phyloP scores from a whole-genome alignment of 2,329 filamentous ascomycete species.

The Aspergillus aculeatinus region DNA sequence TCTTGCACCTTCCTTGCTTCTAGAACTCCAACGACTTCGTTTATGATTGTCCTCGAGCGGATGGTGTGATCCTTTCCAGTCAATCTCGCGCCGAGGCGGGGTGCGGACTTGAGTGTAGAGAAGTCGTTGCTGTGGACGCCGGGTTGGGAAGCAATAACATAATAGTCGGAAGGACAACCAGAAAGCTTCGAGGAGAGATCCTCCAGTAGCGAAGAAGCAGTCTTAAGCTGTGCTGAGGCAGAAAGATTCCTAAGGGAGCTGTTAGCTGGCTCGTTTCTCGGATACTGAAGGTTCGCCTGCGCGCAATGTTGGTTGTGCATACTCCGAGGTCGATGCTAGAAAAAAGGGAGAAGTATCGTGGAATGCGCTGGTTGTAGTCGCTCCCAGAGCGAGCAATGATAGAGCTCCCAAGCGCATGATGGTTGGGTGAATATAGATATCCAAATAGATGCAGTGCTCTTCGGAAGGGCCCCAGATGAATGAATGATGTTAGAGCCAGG shows the following conservation, averaged over 20 bases:
- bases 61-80: conserved; percentile 50
- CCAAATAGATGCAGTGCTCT: conserved; percentile 14
- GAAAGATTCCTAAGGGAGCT: conserved; percentile 36
- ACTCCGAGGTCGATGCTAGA: conserved; percentile 81
- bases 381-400: conserved; percentile 52
- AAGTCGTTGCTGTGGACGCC: conserved; percentile 72
- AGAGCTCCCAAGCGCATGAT: conserved; percentile 46
- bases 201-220: conserved; percentile 44
- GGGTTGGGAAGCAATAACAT: conserved; percentile 76
- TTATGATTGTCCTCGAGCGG: conserved; percentile 53
- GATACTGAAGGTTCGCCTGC: conserved; percentile 7
- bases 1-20: conserved; percentile 45
- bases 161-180: conserved; percentile 70
- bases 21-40: conserved; percentile 54
- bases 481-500: conserved; percentile 29
- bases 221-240: conserved; percentile 44
- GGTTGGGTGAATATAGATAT: conserved; percentile 17
- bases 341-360: conserved; percentile 86
- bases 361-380: conserved; percentile 68
- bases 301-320: conserved; percentile 38
- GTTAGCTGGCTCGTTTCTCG: conserved; percentile 25
- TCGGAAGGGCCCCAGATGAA: conserved; percentile 21
- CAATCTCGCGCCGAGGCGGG: conserved; percentile 55
- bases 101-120: conserved; percentile 51
- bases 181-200: conserved; percentile 53